phyloP scores from a whole-genome alignment of 2,329 filamentous ascomycete species.

The Paraconiothyrium sp. region DNA sequence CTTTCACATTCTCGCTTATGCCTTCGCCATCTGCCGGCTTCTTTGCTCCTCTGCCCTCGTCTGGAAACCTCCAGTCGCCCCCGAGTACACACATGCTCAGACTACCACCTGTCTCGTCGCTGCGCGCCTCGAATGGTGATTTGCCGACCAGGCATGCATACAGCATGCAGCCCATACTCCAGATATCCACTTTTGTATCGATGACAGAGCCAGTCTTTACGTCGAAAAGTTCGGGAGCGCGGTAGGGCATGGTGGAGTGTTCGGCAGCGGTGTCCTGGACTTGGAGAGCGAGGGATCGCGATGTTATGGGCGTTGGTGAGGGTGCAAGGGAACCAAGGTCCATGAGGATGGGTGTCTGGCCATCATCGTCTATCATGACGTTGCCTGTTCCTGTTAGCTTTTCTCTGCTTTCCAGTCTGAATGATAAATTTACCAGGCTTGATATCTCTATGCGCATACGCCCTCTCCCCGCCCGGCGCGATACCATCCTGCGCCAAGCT shows the following conservation, averaged over 20 bases:
- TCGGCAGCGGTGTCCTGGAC: slow-evolving; percentile 95
- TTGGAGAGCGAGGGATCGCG: slow-evolving; percentile 86
- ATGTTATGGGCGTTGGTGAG: slow-evolving; percentile 88
- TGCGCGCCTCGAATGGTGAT: slow-evolving; percentile 93
- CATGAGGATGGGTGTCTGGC: slow-evolving; percentile 91
- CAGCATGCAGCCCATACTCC: slow-evolving; percentile 96
- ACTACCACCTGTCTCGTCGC: slow-evolving; percentile 94
- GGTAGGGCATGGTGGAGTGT: slow-evolving; percentile 98
- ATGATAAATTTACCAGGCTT: slow-evolving; percentile 79
- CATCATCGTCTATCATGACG: slow-evolving; percentile 97
- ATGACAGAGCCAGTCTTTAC: slow-evolving; percentile 92
- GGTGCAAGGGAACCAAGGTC: slow-evolving; percentile 91
- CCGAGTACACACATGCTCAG: slow-evolving; percentile 91
- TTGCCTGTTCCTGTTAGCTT: slow-evolving; percentile 66
- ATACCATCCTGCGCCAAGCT: slow-evolving; percentile 73
- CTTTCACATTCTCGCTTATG: slow-evolving; percentile 84
- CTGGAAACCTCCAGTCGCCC: slow-evolving; percentile 96
- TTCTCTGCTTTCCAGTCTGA: not conserved
- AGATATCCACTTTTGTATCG: slow-evolving; percentile 97
- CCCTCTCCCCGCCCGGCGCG: slow-evolving; percentile 73
- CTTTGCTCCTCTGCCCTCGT: slow-evolving; percentile 73
- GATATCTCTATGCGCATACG: slow-evolving; percentile 95
- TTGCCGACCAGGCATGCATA: slow-evolving; percentile 97
- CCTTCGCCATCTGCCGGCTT: slow-evolving; percentile 60
- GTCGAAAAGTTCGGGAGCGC: slow-evolving; percentile 96